A percentile compares a stretch with the other conserved stretches of the same genome.
These are phyloP conservation scores for Erigeron philadelphicus DNA, from an alignment of 140 eudicot species.

Conservation along the genomic window DNA sequence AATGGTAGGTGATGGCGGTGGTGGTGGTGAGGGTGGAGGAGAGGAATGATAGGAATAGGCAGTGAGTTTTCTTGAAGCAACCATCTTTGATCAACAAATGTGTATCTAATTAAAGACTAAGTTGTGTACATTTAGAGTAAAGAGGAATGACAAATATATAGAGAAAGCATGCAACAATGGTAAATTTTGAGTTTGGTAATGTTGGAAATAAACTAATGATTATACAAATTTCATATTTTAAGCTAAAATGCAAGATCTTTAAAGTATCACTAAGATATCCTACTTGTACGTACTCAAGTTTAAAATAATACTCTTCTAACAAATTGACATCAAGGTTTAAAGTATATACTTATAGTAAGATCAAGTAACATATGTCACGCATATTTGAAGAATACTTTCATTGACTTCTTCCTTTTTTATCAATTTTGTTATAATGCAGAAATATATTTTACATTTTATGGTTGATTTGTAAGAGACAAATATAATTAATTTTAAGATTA, in stretches of 20 bases:
- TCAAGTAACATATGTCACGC: not conserved
- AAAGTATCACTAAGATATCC: not conserved
- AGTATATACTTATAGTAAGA: not conserved
- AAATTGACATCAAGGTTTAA: not conserved
- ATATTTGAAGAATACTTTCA: not conserved
- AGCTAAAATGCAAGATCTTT: not conserved
- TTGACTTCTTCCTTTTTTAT: not conserved
- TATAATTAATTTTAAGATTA: too few relatives aligned
- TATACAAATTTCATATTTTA: not conserved
- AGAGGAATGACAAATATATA: conserved; percentile 4
- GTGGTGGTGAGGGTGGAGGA: conserved; percentile 29
- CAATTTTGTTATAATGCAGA: not conserved
- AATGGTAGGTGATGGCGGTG: conserved; percentile 23
- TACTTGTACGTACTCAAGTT: not conserved
- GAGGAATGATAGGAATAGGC: conserved; percentile 26
- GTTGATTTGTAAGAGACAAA: not conserved
- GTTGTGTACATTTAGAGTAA: not conserved
- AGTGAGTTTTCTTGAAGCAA: conserved; percentile 25
- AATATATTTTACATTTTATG: not conserved
- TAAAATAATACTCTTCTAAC: not conserved
- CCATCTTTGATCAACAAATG: conserved; percentile 17
- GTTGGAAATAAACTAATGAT: conserved; percentile 5
- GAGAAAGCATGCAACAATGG: not conserved
- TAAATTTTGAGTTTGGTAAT: not conserved
- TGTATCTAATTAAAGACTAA: conserved; percentile 2